Base-by-base conservation (phyloP, 2,329 filamentous ascomycete genomes). In the Akanthomyces lecanii region DNA sequence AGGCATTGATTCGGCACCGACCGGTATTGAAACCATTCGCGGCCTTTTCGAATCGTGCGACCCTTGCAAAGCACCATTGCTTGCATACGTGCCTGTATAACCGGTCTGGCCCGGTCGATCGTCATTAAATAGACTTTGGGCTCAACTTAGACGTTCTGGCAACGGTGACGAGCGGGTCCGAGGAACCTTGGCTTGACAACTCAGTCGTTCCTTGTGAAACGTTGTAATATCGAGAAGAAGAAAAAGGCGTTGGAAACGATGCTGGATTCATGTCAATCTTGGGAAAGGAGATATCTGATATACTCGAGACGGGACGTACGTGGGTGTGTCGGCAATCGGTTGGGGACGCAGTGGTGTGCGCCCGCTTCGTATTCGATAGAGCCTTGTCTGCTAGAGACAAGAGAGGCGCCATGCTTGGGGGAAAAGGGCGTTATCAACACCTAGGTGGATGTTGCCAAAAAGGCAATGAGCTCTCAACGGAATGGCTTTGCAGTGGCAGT, bases 381-480 rank as follows among this genome's bases (percentile, higher is more conserved):
- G 28, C 25, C 30, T 50, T 30, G 51, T 21, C 33, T 14, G 21
- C 36, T 12, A 18, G 28, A 6, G 50, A n/a, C 28, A 21, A 52
- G 48, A 53, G 18, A 30, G 28, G n/a, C 30, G 1, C 21, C 8
- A n/a, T 30, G 5, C 23, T 12, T 30, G 7, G 14, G 14, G 14
- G 14, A 10, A 12, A 28, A 48, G 1, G 45, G 6, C 45, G 10
- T 48, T 23, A 10, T 48, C 18, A 12, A 23, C 7, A 16, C 10
- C 10, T n/a, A 25, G 11, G 36, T 54, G 36, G 36, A 28, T 18
- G 42, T n/a, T 25, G 30, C 42, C 44, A 48, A 48, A 48, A 12
- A 48, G 55, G 55, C 55, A 58, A 57, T 47, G 25, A 36, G 54
- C 38, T 57, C 40, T 45, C 54, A 30, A 47, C n/a, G 42, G 12